These are phyloP conservation scores for Aspergillus piperis DNA, from an alignment of 2,329 filamentous ascomycete species.

Conservation along the genomic window DNA sequence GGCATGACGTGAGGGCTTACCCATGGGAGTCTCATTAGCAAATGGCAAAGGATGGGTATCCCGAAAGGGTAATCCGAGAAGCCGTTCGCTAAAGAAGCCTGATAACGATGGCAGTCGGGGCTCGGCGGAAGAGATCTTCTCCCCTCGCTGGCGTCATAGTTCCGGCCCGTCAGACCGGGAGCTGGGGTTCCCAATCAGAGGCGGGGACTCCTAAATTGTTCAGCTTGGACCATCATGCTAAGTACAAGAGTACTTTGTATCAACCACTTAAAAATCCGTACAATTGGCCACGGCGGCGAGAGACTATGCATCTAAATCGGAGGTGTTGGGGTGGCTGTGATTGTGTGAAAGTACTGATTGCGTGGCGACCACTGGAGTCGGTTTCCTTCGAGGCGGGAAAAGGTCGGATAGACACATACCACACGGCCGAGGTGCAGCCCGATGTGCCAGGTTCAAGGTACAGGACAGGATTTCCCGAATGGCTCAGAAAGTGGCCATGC, in stretches of 20 bases:
- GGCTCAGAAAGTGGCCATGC: background rate
- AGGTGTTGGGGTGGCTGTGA: background rate
- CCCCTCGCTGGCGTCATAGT: slow-evolving; percentile 1
- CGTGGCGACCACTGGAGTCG: background rate
- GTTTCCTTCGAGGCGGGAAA: background rate
- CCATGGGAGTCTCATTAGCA: background rate
- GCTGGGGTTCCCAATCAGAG: background rate
- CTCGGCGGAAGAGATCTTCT: slow-evolving; percentile 1
- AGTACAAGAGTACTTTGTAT: background rate
- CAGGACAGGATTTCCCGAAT: background rate
- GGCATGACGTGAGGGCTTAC: slow-evolving; percentile 1
- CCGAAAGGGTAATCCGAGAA: background rate
- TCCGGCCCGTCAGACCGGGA: background rate
- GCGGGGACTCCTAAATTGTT: background rate
- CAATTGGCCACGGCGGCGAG: background rate
- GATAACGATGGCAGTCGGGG: background rate
- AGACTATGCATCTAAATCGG: background rate
- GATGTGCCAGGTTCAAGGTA: background rate
- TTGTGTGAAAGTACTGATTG: background rate
- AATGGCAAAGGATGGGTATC: background rate
- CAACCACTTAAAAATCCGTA: too few relatives aligned
- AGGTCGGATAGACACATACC: background rate
- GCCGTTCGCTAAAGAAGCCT: background rate
- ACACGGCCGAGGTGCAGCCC: background rate
- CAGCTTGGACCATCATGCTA: background rate